Conservation (phyloP, 2,329 filamentous ascomycete species). For the Tolypocladium tundrense region DNA sequence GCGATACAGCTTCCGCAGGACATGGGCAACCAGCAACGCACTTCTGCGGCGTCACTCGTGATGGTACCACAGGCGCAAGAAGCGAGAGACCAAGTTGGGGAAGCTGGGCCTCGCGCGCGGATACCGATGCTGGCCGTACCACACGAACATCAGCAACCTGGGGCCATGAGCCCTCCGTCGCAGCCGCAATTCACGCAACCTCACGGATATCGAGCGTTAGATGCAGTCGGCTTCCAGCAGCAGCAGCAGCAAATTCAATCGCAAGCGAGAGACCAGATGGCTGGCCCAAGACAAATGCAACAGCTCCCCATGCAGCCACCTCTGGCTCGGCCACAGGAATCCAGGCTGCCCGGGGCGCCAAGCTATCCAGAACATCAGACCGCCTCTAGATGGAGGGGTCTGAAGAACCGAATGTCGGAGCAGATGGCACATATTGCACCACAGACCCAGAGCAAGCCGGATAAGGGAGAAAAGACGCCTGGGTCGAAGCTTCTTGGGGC, state of each 20-base stretch:
- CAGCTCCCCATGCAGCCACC: not conserved
- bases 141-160: not conserved
- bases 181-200: not conserved
- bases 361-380: not conserved
- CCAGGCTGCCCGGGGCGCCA: not conserved
- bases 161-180: not conserved
- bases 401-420: constrained; percentile 20
- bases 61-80: not conserved
- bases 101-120: not conserved
- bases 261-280: not conserved
- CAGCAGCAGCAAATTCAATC: not conserved
- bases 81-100: not conserved
- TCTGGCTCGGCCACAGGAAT: not conserved
- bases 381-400: constrained; percentile 21
- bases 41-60: not conserved
- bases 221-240: not conserved
- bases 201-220: not conserved
- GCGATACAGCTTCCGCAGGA: not conserved
- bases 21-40: not conserved
- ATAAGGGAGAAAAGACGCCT: constrained; percentile 10
- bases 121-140: no score
- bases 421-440: constrained; percentile 12
- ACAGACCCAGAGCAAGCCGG: constrained; percentile 8
- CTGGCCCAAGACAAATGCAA: not conserved
- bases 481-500: constrained; percentile 19